Evolutionary conservation across 2,329 filamentous ascomycete species (phyloP).

Genomic region (Pseudogymnoascus sp.): DNA sequence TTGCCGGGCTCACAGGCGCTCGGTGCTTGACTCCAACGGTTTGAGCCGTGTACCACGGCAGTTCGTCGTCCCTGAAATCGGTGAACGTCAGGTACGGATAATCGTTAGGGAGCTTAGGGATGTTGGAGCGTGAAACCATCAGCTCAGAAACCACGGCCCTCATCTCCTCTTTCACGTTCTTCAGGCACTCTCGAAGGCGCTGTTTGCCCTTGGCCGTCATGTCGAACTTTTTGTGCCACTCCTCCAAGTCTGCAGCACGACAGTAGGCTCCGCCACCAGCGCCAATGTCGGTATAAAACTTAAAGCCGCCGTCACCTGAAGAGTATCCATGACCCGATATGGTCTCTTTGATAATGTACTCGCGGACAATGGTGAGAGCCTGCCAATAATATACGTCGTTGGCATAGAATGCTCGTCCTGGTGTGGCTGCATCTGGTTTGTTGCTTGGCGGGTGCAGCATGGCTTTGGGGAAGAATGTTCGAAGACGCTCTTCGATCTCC

Average conservation of each 20-base stretch:
- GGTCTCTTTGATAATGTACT: slow-evolving; percentile 19
- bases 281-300: slow-evolving; percentile 22
- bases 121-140: slow-evolving; percentile 11
- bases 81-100: slow-evolving; percentile 53
- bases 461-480: slow-evolving; percentile 20
- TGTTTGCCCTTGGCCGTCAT: slow-evolving; percentile 19
- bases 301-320: slow-evolving; percentile 22
- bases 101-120: not conserved
- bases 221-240: slow-evolving; percentile 17
- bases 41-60: slow-evolving; percentile 44
- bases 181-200: slow-evolving; percentile 13
- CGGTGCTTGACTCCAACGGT: not conserved
- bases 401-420: slow-evolving; percentile 23
- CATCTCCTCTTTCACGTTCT: slow-evolving; percentile 17
- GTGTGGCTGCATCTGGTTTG: slow-evolving; percentile 11
- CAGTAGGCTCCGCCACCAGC: slow-evolving; percentile 18
- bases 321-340: slow-evolving; percentile 17
- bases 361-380: slow-evolving; percentile 20
- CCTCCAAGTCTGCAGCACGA: slow-evolving; percentile 9
- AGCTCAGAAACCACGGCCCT: slow-evolving; percentile 17
- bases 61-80: slow-evolving; percentile 50
- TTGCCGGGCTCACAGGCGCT: not conserved
- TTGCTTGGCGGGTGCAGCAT: slow-evolving; percentile 18
- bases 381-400: slow-evolving; percentile 27
- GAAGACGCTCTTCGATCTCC: slow-evolving; percentile 18